phyloP scores from a whole-genome alignment of 495 filamentous ascomycete species.

The Pseudomonodictys pantanalensis region DNA sequence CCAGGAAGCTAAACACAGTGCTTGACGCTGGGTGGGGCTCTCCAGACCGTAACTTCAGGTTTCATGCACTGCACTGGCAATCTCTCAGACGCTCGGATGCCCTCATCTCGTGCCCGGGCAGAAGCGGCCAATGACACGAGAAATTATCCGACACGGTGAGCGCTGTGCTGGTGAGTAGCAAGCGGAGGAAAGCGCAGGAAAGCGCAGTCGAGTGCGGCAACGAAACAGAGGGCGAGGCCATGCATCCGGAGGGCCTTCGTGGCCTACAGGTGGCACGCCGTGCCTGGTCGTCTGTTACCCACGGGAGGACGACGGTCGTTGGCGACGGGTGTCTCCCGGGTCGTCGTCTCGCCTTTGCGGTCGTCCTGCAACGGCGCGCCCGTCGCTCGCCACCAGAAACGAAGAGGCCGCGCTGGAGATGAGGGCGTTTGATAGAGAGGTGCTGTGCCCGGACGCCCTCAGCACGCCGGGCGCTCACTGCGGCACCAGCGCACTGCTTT shows the following conservation, averaged over 20 bases:
- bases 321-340: background rate
- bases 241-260: background rate
- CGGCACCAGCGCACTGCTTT: background rate
- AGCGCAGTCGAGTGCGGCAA: background rate
- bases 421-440: background rate
- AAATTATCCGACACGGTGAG: slow-evolving; percentile 16
- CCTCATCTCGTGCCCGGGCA: background rate
- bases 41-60: background rate
- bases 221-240: background rate
- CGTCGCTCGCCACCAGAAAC: no score
- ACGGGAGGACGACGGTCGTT: background rate
- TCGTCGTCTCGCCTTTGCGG: background rate
- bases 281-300: background rate
- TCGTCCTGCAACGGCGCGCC: background rate
- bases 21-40: slow-evolving; percentile 5
- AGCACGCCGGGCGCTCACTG: background rate
- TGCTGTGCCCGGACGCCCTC: background rate
- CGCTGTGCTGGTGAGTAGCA: background rate
- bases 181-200: background rate
- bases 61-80: slow-evolving; percentile 26
- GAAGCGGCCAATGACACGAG: background rate
- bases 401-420: no score
- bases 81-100: slow-evolving; percentile 4
- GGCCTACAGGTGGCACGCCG: background rate
- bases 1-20: background rate